These are phyloP conservation scores for Diaporthe velutina DNA, from an alignment of 2,329 filamentous ascomycete genomes.

Conservation along the genomic window DNA sequence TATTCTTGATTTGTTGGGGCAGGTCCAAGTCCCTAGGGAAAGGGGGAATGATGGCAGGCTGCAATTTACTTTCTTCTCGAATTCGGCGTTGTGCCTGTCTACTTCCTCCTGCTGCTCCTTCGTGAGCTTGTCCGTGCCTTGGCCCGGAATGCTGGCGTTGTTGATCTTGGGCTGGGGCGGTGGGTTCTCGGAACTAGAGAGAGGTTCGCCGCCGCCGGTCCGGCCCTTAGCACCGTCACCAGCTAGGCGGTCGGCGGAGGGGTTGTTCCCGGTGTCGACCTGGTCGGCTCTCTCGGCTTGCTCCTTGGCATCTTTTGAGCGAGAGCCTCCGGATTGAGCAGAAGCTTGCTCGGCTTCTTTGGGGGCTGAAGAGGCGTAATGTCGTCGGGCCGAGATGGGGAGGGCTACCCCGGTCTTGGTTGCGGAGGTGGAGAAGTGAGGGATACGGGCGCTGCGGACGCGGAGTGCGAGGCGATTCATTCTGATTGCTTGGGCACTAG, in stretches of 20 bases:
- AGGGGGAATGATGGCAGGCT: not conserved
- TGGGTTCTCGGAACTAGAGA: conserved; percentile 50
- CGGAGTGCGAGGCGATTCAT: conserved; percentile 37
- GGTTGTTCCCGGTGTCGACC: conserved; percentile 45
- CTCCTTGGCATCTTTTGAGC: conserved; percentile 54
- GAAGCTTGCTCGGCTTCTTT: conserved; percentile 44
- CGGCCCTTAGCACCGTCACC: conserved; percentile 49
- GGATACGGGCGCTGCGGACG: conserved; percentile 30
- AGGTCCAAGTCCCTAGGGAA: not conserved
- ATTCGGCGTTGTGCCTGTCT: conserved; percentile 69
- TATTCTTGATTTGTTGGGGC: not conserved
- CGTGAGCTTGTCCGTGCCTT: conserved; percentile 51
- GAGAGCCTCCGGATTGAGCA: conserved; percentile 47
- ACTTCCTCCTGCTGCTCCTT: conserved; percentile 69
- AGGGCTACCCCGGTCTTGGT: not conserved
- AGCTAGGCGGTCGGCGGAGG: conserved; percentile 42
- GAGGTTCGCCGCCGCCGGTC: conserved; percentile 55
- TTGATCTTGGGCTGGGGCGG: conserved; percentile 65
- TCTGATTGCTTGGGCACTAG: conserved; percentile 22
- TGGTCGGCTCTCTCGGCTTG: conserved; percentile 36
- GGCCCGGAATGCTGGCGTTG: conserved; percentile 59
- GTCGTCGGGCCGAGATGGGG: conserved; percentile 2
- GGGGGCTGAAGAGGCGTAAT: conserved; percentile 42
- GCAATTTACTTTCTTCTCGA: conserved; percentile 56
- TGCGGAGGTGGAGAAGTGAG: conserved; percentile 4